Evolutionary conservation across 2,329 filamentous ascomycete genomes (phyloP), one percentile per base, ranked within the genome.

Genomic region (Neofusicoccum parvum): DNA sequence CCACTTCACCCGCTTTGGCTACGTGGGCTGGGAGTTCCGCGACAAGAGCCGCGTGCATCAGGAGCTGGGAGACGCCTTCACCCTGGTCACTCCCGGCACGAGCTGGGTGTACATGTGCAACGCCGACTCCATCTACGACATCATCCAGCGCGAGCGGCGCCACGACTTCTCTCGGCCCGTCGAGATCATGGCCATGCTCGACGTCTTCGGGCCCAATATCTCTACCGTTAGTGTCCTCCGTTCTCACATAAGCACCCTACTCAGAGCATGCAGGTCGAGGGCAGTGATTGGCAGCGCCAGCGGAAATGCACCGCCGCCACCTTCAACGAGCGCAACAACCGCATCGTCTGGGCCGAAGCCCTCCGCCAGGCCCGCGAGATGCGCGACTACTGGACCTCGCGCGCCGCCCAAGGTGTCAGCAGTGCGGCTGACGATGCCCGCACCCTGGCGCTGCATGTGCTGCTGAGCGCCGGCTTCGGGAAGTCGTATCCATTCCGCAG

Each of bases 301-400:
- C 75, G 81, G 6, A 78, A 76, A 59, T 72, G 81, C 23, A 79
- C 76, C 3, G 76, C 78, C 3, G 73, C 78, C 0, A 74, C 76
- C 7, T 83, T 83, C 70, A 81, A 79, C 50, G 80, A 83, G 66
- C 74, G 76, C 49, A 79, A 77, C 45, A 80, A 77, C 43, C 67
- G 67, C 5, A 67, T 77, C 5, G 80, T 83, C 32, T 53, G 50
- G 50, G 12, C 50, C 7, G 32, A 32, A 14, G 23, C 50, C 14
- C 50, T 53, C 11, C 20, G 32, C 20, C 50, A 53, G 23, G 50
- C 50, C 15, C 23, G 27, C 10, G n/a, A 53, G 14, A 36, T 53
- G 50, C 27, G 5, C 27, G 27, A 32, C 27, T 32, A 32, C 27
- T 32, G 27, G 27, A 32, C 27, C 27, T 5, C 27, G 5, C 27